Base-by-base conservation (phyloP, 2,329 filamentous ascomycete genomes). In the Neofusicoccum ribis region DNA sequence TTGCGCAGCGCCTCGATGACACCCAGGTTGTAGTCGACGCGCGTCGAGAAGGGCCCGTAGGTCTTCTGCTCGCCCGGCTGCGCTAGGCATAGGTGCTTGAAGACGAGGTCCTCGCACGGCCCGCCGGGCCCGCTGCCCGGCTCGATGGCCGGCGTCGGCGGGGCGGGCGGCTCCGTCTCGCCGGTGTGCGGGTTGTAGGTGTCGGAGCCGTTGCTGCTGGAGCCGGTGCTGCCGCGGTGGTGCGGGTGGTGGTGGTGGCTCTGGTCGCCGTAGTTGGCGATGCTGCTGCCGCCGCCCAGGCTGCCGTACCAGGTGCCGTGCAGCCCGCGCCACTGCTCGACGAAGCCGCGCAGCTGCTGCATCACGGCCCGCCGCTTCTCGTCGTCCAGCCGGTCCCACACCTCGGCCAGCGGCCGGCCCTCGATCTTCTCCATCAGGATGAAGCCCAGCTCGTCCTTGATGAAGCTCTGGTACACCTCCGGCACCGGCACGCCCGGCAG, bases 351-450 rank as follows among this genome's bases (percentile, higher is more conserved):
- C 46, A 69, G 59, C 60, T 69, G 66, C 51, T 65, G 50, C 37
- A 69, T 27, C 5, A 69, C 58, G 27, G 20, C 41, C 36, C 36
- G 17, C 41, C 63, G 62, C 43, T 68, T 58, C 36, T 50, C 54
- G 11, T 58, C 23, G 46, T 64, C 52, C 31, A 67, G 34, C 14
- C 66, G 41, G 11, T 64, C 63, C 67, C 67, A 69, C 12, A 63
- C 39, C 43, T 67, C 66, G 17, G 27, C 49, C 46, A 70, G 68
- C 12, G 49, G 49, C 37, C 68, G 63, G 8, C 68, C 68, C 49
- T 68, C 65, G 14, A 70, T 64, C 43, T 67, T 68, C 49, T 70
- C 67, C 68, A 70, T 70, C 9, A 70, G 66, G 34, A 70, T 70
- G 31, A 54, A 64, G n/a, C 61, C 61, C 20, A 64, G 41, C 6